Evolutionary conservation across 192 early-diverging fungal species (phyloP), one percentile per base, ranked within the genome.

Genomic region (Umbelopsis sp.): DNA sequence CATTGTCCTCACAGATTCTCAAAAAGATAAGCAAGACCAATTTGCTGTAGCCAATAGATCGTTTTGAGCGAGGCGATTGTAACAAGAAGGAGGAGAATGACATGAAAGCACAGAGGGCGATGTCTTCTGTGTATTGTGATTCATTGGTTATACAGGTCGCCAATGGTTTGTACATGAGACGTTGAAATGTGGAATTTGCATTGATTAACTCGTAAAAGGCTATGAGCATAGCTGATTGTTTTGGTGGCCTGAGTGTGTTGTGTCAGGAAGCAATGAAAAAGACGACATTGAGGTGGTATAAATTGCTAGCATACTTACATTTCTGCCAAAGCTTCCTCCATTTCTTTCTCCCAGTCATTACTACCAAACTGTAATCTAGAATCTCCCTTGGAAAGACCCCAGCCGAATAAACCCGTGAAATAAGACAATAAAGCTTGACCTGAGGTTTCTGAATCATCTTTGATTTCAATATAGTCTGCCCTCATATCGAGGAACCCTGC

Each of bases 21-120:
- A 77, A 43, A 1, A 84, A 32, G 47, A 77, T 82, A 16, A 85
- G 73, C 51, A 88, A 54, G 17, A 74, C 66, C 17, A 88, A 62
- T 43, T 82, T 80, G 67, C 80, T 79, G 77, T 88, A 88, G 5
- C 75, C 74, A 21, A 72, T 43, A 2, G 84, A 74, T 12, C 81
- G 73, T 4, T 79, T 69, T 21, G 74, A 80, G 1, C 80, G 74
- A 44, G 84, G 85, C 43, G 84, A 77, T 70, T 88, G 86, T 11
- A 86, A 49, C 2, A 88, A 41, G 34, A 86, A 88, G 1, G 86
- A 86, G 0, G 78, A 36, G 52, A 83, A 80, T n/a, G 84, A 82
- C 53, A 88, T 45, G 29, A 83, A 82, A 4, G 75, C 53, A 3
- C 70, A 72, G 7, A 87, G 25, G 21, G 71, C 66, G n/a, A 77